phyloP scores from a whole-genome alignment of 2,329 filamentous ascomycete species.

The Drechslerella dactyloides region DNA sequence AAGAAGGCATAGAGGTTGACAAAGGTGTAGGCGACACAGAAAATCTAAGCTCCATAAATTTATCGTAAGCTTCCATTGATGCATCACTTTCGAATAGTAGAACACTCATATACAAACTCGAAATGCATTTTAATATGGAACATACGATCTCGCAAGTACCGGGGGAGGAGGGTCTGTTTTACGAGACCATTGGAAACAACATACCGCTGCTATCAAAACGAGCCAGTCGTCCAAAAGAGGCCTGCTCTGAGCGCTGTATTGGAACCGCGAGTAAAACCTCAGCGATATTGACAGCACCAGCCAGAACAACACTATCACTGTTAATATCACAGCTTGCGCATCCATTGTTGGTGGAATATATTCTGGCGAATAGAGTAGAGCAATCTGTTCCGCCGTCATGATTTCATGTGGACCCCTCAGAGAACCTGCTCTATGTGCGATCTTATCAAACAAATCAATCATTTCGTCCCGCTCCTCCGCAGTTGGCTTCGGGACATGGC shows the following conservation, averaged over 20 bases:
- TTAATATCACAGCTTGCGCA: slow-evolving; percentile 16
- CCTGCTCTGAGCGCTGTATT: slow-evolving; percentile 21
- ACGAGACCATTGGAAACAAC: too few relatives aligned
- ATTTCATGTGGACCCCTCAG: background rate
- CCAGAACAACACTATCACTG: slow-evolving; percentile 31
- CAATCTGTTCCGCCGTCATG: slow-evolving; percentile 25
- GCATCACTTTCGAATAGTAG: slow-evolving; percentile 5
- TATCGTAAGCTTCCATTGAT: too few relatives aligned
- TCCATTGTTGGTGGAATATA: slow-evolving; percentile 46
- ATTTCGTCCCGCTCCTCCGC: slow-evolving; percentile 38
- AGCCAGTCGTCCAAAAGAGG: slow-evolving; percentile 44
- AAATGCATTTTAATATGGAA: too few relatives aligned
- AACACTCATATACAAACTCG: too few relatives aligned
- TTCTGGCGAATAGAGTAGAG: slow-evolving; percentile 25
- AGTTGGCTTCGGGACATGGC: slow-evolving; percentile 47
- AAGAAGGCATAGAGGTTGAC: slow-evolving; percentile 42
- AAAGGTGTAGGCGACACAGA: slow-evolving; percentile 24
- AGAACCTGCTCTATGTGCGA: slow-evolving; percentile 21
- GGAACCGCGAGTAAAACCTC: slow-evolving; percentile 39
- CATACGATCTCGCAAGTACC: too few relatives aligned
- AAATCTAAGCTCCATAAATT: slow-evolving; percentile 6
- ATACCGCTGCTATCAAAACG: slow-evolving; percentile 38
- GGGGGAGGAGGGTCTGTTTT: too few relatives aligned
- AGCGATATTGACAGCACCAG: slow-evolving; percentile 28
- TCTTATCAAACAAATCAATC: slow-evolving; percentile 19